Base-by-base conservation (phyloP, 441 rosid genomes). In the Populus hybrid region DNA sequence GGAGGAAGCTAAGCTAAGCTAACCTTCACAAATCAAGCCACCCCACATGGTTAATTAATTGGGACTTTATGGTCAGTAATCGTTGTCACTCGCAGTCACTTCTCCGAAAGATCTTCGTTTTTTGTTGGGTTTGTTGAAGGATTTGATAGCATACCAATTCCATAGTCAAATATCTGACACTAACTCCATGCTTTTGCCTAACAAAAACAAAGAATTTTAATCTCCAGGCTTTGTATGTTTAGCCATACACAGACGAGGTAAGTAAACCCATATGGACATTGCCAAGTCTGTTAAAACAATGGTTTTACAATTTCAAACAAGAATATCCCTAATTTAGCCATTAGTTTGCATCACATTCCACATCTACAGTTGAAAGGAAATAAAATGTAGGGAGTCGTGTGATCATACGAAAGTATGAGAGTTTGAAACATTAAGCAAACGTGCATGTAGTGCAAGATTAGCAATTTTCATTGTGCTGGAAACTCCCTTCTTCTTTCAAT, bases 31-130 rank as follows among this genome's bases (percentile, higher is more conserved):
- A 61, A 38, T 77, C 70, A 26, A 30, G 70, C 46, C 46, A 36
- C 63, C 61, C 40, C 79, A 70, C 70, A 70, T 63, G 79, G 70
- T 40, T 40, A 40, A 46, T 14, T 46, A 40, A 46, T 14, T 46
- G 12, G 57, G 57, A 46, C 70, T 26, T 71, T 59, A 26, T 35
- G 75, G 40, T 63, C 65, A 71, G 70, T 40, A 21, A 64, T 77
- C 61, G 65, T 30, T 71, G 53, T 77, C 75, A 71, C 11, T 64
- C 19, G 64, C 71, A 77, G 71, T 77, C 75, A 77, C 71, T 30
- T 40, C 61, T 26, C 63, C 26, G 21, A 63, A 16, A 9, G 32
- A 59, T 24, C 7, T 70, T 75, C 69, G 11, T 19, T 32, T 68
- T 32, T 68, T 68, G 18, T 2, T 4, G 38, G 38, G 14, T 18